Evolutionary conservation across 345 rosid genomes (phyloP).

Genomic region (Populus ilicifolia): DNA sequence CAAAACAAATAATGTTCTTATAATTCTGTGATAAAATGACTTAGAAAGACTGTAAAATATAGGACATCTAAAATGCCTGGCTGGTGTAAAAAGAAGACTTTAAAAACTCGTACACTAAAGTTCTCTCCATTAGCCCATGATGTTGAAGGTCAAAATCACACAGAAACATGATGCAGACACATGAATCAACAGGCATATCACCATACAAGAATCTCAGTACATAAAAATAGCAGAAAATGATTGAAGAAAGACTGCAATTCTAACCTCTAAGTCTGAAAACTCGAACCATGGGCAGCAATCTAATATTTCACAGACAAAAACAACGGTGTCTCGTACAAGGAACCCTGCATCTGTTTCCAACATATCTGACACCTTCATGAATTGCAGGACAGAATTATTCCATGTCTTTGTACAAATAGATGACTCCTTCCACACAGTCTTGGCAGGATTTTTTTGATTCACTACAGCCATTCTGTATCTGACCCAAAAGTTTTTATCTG

Average conservation of each 20-base stretch:
- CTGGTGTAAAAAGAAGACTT: background rate
- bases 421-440: slow-evolving; percentile 99
- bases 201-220: background rate
- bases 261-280: slow-evolving; percentile 89
- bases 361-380: slow-evolving; percentile 99
- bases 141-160: background rate
- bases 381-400: slow-evolving; percentile 98
- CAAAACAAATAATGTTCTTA: background rate
- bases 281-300: slow-evolving; percentile 99
- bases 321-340: slow-evolving; percentile 95
- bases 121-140: no score
- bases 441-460: slow-evolving; percentile 88
- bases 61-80: background rate
- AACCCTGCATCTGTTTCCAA: slow-evolving; percentile 98
- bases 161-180: background rate
- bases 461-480: slow-evolving; percentile 95
- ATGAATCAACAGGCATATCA: background rate
- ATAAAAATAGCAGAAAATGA: background rate
- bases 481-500: slow-evolving; percentile 99
- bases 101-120: background rate
- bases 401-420: slow-evolving; percentile 99
- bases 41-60: background rate
- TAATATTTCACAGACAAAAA: slow-evolving; percentile 95
- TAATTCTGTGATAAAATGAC: background rate
- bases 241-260: slow-evolving; percentile 18